These are phyloP conservation scores for Rhodotorula sp. DNA, from an alignment of 1,284 basidiomycete species.

Conservation along the genomic window DNA sequence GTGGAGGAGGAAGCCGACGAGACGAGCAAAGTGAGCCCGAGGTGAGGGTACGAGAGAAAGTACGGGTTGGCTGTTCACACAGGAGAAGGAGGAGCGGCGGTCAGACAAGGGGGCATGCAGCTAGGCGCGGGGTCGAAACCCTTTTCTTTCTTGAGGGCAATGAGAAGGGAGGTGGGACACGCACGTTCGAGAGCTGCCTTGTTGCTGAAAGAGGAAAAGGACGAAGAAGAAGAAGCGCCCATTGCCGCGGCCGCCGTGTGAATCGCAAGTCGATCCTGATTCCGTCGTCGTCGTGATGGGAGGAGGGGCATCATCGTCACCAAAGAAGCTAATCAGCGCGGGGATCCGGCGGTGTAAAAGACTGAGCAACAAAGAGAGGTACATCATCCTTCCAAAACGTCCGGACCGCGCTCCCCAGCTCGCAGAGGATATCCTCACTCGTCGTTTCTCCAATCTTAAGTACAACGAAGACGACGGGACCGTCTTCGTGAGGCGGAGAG, in stretches of 20 bases:
- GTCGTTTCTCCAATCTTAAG: slow-evolving; percentile 38
- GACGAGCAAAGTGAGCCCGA: slow-evolving; percentile 45
- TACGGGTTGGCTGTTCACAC: slow-evolving; percentile 44
- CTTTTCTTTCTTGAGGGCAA: too few species aligned
- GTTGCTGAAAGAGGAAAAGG: not conserved
- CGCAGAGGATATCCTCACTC: slow-evolving; percentile 45
- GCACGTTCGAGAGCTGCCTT: too few species aligned
- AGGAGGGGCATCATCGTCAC: too few species aligned
- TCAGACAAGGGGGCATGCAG: too few species aligned
- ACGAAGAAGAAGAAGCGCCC: slow-evolving; percentile 1
- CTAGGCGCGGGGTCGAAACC: too few species aligned
- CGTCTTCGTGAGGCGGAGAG: not conserved
- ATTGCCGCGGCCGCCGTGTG: slow-evolving; percentile 24
- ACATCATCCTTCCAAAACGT: slow-evolving; percentile 47
- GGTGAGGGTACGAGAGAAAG: slow-evolving; percentile 46
- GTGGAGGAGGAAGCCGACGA: not conserved
- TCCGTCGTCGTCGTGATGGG: not conserved
- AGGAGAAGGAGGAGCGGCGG: too few species aligned
- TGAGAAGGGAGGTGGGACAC: too few species aligned
- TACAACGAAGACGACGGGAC: slow-evolving; percentile 2
- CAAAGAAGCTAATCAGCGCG: too few species aligned
- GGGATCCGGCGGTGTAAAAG: too few species aligned
- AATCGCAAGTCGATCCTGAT: slow-evolving; percentile 44
- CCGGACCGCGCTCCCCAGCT: slow-evolving; percentile 42
- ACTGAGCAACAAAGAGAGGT: too few species aligned